phyloP scores from a whole-genome alignment of 139 green algal species.

The Chlorella sorokiniana region DNA sequence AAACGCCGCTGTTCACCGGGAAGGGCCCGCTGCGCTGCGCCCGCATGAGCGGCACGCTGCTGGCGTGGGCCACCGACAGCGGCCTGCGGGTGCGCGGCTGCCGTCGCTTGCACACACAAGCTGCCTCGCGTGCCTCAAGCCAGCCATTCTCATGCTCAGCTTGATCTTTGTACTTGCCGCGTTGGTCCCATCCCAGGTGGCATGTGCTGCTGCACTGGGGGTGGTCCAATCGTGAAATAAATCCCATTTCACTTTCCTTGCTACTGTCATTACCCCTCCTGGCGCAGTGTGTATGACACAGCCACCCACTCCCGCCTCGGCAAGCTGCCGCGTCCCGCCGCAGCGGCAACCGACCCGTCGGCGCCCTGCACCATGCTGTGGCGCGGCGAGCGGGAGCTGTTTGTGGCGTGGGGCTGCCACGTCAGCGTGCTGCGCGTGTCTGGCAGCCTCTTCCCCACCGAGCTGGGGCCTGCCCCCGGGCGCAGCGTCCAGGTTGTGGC shows the following conservation, averaged over 20 bases:
- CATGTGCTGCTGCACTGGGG: background rate
- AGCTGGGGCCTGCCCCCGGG: background rate
- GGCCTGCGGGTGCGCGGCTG: conserved; percentile 44
- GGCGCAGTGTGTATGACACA: conserved; percentile 79
- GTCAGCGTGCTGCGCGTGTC: conserved; percentile 64
- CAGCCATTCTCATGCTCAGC: no score
- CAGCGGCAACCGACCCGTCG: background rate
- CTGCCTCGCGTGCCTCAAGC: no score
- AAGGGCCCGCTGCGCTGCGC: conserved; percentile 69
- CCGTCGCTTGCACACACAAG: background rate
- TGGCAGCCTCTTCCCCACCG: background rate
- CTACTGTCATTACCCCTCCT: background rate
- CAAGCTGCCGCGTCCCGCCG: conserved; percentile 35
- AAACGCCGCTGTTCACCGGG: conserved; percentile 78
- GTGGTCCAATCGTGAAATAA: background rate
- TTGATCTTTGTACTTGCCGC: no score
- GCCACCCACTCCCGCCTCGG: conserved; percentile 49
- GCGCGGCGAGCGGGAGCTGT: conserved; percentile 64
- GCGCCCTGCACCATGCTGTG: conserved; percentile 60
- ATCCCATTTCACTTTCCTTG: background rate
- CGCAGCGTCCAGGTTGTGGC: conserved; percentile 41
- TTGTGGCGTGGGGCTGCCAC: conserved; percentile 74
- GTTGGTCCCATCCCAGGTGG: no score
- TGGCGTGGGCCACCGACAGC: conserved; percentile 88
- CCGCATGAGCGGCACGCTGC: conserved; percentile 71